Percentiles rank a stretch among this genome's conserved stretches.
Evolutionary conservation across 805 yeast species (phyloP).

Genomic region (Wickerhamiella sorbophila): DNA sequence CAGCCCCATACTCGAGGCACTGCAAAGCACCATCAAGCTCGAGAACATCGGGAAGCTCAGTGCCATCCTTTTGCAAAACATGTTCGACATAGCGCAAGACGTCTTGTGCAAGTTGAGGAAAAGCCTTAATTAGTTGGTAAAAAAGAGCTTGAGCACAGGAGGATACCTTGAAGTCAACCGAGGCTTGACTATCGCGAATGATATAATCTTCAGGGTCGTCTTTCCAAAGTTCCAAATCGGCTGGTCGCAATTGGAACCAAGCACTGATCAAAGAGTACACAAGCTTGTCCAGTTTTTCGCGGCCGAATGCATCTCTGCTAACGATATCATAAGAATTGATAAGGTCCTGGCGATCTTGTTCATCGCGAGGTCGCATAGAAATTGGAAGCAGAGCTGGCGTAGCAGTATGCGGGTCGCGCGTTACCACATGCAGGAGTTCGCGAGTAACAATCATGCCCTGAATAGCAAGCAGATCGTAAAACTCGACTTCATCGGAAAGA

Average conservation of each 20-base stretch:
- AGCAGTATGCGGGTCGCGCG: slow-evolving; percentile 2
- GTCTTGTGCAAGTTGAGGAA: slow-evolving; percentile 39
- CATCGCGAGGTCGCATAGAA: slow-evolving; percentile 39
- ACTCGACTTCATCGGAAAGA: slow-evolving; percentile 36
- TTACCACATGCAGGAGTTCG: slow-evolving; percentile 38
- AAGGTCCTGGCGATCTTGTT: slow-evolving; percentile 51
- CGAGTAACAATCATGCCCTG: slow-evolving; percentile 45
- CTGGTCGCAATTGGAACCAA: slow-evolving; percentile 60
- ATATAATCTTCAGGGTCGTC: slow-evolving; percentile 90
- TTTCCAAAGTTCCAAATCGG: slow-evolving; percentile 70
- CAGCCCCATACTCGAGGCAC: slow-evolving; percentile 67
- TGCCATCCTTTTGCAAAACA: slow-evolving; percentile 24
- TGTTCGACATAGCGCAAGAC: slow-evolving; percentile 44
- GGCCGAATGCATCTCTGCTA: slow-evolving; percentile 32
- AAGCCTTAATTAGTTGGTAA: slow-evolving; percentile 54
- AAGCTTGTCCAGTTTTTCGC: slow-evolving; percentile 31
- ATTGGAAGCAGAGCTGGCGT: slow-evolving; percentile 11
- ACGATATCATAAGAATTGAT: slow-evolving; percentile 40
- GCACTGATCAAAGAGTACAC: slow-evolving; percentile 46
- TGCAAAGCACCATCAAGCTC: slow-evolving; percentile 68
- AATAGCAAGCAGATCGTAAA: slow-evolving; percentile 66
- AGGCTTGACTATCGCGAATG: slow-evolving; percentile 47
- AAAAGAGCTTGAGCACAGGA: slow-evolving; percentile 81
- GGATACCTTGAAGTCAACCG: slow-evolving; percentile 68
- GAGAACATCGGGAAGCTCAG: slow-evolving; percentile 36